Evolutionary conservation across 176 grass and related monocot species (phyloP), one percentile per base, ranked within the genome.

Genomic region (Coix lacrymajobi): DNA sequence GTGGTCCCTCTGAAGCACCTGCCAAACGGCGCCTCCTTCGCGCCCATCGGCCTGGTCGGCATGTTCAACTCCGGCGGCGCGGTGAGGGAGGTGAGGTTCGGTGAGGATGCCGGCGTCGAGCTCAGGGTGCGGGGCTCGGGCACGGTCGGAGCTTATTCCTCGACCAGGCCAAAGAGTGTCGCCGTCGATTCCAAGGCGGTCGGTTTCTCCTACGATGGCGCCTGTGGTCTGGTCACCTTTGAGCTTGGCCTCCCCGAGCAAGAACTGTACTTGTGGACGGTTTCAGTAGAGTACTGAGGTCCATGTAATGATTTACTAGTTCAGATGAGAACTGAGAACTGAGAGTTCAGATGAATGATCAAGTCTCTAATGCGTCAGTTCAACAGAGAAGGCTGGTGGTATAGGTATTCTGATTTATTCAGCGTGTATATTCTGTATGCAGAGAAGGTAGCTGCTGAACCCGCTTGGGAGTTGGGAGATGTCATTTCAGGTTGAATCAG

Each of bases 1-100:
- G 60, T 97, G 6, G 88, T 75, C 26, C 87, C 91, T 0, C 60
- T 97, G 25, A 91, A 81, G 4, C 66, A 57, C 26, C 81, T 97
- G 19, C 69, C 29, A 10, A 86, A 85, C 43, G 87, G 89, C 41
- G 78, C 61, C 81, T 85, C 81, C 63, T 93, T 97, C 41, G 91
- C 94, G 7, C 84, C 91, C 2, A 85, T 97, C 36, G 94, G 94
- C 16, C 66, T 93, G 52, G 36, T 86, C 54, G 14, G 56, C 19
- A 91, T 97, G 94, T 93, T 97, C 61, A 97, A 97, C 72, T 93
- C 91, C 57, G 89, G 94, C 11, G 91, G 91, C 22, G 91, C 94
- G 3, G 80, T 97, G 46, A 84, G 76, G 75, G 86, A 70, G 43
- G 7, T 93, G 36, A 84, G 57, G 11, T 51, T 65, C 26, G 65